Evolutionary conservation across 2,329 filamentous ascomycete genomes (phyloP), one percentile per base, ranked within the genome.

Genomic region (Talaromyces sp.): DNA sequence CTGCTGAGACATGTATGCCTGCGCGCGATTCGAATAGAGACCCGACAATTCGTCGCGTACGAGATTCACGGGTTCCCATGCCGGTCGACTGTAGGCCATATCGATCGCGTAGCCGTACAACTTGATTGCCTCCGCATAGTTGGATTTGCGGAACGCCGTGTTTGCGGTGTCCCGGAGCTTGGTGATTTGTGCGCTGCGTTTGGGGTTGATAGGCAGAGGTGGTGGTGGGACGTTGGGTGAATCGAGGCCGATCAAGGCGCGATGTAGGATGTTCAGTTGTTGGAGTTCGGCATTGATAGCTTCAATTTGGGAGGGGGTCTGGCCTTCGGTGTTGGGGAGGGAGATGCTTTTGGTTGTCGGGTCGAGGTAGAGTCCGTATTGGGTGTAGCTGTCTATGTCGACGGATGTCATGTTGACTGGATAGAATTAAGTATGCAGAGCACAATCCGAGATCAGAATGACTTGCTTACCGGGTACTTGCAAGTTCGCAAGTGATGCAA

Each of bases 91-190:
- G 92, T 81, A 50, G 3, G 93, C 94, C 93, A 98, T 97, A 69
- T 95, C 88, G 64, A 98, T 85, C 1, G 92, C 93, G n/a, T 94
- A 86, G 0, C 86, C 86, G 82, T 98, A 97, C 70, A 93, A 85
- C 70, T 88, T 89, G 70, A 92, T 84, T 3, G 94, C 94, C 63
- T 96, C 92, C 64, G 79, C 79, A 80, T 90, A 87, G 70, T 87
- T 85, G 71, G 85, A 85, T 79, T 94, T 93, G 78, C 92, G 90
- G 83, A 91, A 94, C 71, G 91, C 87, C 66, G 82, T 82, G 82
- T 97, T 97, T 73, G 92, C 94, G 65, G 86, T 86, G 77, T 98
- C 95, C 76, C 93, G 91, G 70, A 98, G 88, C 81, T 98, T 98
- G 79, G 84, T 87, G 79, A 99, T 90, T 75, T 93, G 88, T 41